phyloP scores from a whole-genome alignment of 2,329 filamentous ascomycete genomes.

The Penicillium sp. region DNA sequence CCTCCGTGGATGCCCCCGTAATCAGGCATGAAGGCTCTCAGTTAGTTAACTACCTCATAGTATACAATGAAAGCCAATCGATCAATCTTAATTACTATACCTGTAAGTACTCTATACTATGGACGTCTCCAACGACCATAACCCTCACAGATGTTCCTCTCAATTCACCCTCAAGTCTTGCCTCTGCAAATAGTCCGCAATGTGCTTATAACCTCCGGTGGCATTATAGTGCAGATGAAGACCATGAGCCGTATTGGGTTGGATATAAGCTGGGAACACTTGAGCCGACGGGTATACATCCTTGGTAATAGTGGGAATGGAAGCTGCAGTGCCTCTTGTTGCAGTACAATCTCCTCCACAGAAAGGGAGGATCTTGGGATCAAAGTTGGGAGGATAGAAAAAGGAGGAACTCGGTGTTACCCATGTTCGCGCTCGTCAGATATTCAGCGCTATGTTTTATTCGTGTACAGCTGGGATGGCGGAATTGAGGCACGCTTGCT shows the following conservation, averaged over 20 bases:
- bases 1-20: constrained; percentile 12
- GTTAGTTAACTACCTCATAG: constrained; percentile 7
- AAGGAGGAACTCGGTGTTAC: no score
- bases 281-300: constrained; percentile 19
- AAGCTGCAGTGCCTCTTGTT: no score
- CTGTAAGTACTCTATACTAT: neutral
- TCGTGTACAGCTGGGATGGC: no score
- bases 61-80: neutral
- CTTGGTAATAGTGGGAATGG: constrained; percentile 14
- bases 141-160: no score
- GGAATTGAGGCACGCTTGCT: no score
- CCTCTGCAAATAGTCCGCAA: constrained; percentile 7
- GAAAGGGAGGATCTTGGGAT: no score
- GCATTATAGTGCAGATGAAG: constrained; percentile 32
- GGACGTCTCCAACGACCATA: neutral
- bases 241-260: constrained; percentile 28
- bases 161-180: neutral
- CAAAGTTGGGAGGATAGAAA: no score
- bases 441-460: no score
- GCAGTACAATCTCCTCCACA: no score
- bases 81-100: neutral
- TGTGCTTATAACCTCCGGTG: constrained; percentile 24
- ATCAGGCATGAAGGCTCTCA: constrained; percentile 19
- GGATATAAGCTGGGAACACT: constrained; percentile 25
- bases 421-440: no score